Base-by-base conservation (phyloP, 1,284 basidiomycete species). In the Tilletia indica region DNA sequence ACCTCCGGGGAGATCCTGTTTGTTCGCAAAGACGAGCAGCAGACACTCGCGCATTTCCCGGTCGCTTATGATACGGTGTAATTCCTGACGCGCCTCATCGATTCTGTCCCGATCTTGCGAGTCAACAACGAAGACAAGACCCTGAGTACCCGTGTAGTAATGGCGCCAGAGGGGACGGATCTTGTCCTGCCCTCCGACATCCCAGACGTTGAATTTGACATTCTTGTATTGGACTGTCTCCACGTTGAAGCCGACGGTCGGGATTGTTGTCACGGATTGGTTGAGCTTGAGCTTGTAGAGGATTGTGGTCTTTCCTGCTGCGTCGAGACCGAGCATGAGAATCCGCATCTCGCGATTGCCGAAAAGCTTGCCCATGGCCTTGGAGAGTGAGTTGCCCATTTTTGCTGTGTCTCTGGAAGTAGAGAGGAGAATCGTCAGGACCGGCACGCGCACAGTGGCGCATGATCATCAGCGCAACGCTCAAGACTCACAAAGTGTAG, bases 221-320 rank as follows among this genome's bases (percentile, higher is more conserved):
- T 86, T 86, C 76, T 85, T 85, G 77, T 85, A 86, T 36, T 85
- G 82, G 1, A 86, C 85, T 2, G 85, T 86, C 71, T 86, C 85
- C 63, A 86, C 85, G 75, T 86, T 86, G 82, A 86, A 86, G 4
- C 86, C 86, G 86, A 98, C 98, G 83, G 96, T 99, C 74, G 96
- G 96, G 86, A 99, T 98, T 77, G 96, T 98, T 77, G 96, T 98
- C 85, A 99, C 96, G 86, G 96, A 97, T 88, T 98, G 96, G 86
- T 95, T 95, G 71, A 98, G 90, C 89, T 99, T 98, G 86, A 99
- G 89, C 89, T 98, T 98, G 89, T 97, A 98, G 80, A 99, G 88
- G 83, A 98, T 99, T 84, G 97, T 97, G 85, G 84, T 80, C 73
- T 81, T 82, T 77, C 82, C 66, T 25, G 66, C 66, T 19, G 66